A percentile compares a stretch with the other conserved stretches of the same genome.
phyloP scores from a whole-genome alignment of 148 eudicot species.

The Rhododendron ovatum region DNA sequence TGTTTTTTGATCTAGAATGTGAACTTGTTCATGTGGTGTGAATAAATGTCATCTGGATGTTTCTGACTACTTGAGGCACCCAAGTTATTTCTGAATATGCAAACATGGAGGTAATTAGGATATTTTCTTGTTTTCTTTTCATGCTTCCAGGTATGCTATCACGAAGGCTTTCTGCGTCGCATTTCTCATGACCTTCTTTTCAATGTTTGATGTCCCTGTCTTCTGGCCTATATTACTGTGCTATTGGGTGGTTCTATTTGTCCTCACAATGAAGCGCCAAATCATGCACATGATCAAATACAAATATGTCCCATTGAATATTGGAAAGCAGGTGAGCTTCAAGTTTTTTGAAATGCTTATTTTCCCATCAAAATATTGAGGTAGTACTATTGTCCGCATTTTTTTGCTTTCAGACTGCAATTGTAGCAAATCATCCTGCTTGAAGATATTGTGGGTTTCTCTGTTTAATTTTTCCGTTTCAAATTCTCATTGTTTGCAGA shows the following conservation, averaged over 20 bases:
- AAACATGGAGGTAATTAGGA: neutral
- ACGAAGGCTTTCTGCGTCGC: constrained; percentile 61
- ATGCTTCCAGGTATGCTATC: constrained; percentile 52
- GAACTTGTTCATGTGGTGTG: neutral
- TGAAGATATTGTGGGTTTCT: neutral
- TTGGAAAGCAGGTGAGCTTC: constrained; percentile 74
- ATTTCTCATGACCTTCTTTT: constrained; percentile 56
- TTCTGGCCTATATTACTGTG: constrained; percentile 70
- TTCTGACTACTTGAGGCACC: neutral
- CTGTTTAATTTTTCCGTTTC: neutral
- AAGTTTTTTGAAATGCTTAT: neutral
- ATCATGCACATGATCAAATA: constrained; percentile 82
- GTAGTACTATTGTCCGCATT: neutral
- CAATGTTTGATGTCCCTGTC: constrained; percentile 60
- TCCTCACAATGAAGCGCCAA: constrained; percentile 83
- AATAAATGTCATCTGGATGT: neutral
- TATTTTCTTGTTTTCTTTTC: neutral
- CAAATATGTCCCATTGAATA: constrained; percentile 68
- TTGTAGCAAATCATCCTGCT: neutral
- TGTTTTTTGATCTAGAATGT: neutral
- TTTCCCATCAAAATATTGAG: neutral
- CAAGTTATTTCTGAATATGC: neutral
- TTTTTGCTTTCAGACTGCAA: neutral
- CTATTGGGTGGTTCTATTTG: constrained; percentile 68
- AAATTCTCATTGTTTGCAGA: neutral